These are phyloP conservation scores for Hemisphaericaspora subhashii DNA, from an alignment of 1,139 yeast species.

Conservation along the genomic window DNA sequence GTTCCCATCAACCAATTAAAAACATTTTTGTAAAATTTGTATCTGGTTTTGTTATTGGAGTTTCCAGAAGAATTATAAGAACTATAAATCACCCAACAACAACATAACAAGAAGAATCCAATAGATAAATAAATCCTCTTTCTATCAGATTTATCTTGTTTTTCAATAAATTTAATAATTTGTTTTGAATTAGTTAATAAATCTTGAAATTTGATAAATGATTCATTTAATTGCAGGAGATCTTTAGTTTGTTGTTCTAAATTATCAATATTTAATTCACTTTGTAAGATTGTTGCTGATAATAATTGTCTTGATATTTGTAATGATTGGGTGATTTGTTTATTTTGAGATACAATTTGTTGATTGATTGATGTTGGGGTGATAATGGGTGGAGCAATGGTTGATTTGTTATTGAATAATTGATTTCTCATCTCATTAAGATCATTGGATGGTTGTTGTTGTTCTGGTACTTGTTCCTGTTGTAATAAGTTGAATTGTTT, in stretches of 20 bases:
- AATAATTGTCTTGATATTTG: constrained; percentile 56
- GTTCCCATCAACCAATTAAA: constrained; percentile 25
- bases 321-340: constrained; percentile 53
- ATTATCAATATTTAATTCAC: constrained; percentile 61
- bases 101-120: constrained; percentile 55
- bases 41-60: too few relatives aligned
- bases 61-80: too few relatives aligned
- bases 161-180: constrained; percentile 63
- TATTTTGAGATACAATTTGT: constrained; percentile 47
- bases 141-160: constrained; percentile 65
- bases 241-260: constrained; percentile 60
- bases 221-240: constrained; percentile 48
- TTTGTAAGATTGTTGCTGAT: constrained; percentile 54
- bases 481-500: constrained; percentile 17
- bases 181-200: constrained; percentile 54
- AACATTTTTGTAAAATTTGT: too few relatives aligned
- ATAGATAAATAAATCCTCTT: constrained; percentile 58
- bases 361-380: constrained; percentile 26
- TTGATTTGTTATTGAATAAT: constrained; percentile 23
- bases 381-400: constrained; percentile 2
- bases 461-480: not conserved
- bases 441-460: constrained; percentile 1
- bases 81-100: constrained; percentile 68
- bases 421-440: constrained; percentile 9
- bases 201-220: constrained; percentile 53